Percentiles rank a stretch among this genome's conserved stretches.
These are phyloP conservation scores for Claviceps purpurea DNA, from an alignment of 2,329 filamentous ascomycete genomes.

Conservation along the genomic window DNA sequence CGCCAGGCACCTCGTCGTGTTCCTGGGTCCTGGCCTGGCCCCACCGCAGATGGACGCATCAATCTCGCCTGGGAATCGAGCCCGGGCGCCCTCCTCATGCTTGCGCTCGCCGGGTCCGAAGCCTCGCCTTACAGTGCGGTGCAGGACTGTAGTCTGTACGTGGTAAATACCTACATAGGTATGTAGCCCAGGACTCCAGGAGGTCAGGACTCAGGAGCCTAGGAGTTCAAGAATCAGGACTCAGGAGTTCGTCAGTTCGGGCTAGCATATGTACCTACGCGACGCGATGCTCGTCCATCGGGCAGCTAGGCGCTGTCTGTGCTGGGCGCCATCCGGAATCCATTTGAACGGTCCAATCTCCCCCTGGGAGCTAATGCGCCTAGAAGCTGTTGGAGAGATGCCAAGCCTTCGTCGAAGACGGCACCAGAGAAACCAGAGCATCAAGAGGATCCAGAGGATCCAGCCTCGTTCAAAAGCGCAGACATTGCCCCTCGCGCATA, in stretches of 20 bases:
- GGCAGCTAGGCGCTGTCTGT: not conserved
- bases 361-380: conserved; percentile 1
- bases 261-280: not conserved
- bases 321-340: conserved; percentile 1
- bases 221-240: not conserved
- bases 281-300: not conserved
- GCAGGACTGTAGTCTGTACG: no score
- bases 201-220: no score
- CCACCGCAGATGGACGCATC: not conserved
- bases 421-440: not conserved
- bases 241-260: not conserved
- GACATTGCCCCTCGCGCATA: not conserved
- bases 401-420: not conserved
- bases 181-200: no score
- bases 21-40: not conserved
- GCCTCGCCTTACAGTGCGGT: not conserved
- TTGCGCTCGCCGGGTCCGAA: conserved; percentile 1
- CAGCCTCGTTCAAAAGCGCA: not conserved
- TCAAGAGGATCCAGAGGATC: not conserved
- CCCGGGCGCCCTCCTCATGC: not conserved
- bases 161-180: no score
- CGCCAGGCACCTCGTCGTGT: not conserved
- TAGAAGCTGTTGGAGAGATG: not conserved
- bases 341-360: conserved; percentile 4
- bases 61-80: not conserved